Base-by-base conservation (phyloP, 202 grass and related monocot genomes). In the Dendrocalamus latiflorus region DNA sequence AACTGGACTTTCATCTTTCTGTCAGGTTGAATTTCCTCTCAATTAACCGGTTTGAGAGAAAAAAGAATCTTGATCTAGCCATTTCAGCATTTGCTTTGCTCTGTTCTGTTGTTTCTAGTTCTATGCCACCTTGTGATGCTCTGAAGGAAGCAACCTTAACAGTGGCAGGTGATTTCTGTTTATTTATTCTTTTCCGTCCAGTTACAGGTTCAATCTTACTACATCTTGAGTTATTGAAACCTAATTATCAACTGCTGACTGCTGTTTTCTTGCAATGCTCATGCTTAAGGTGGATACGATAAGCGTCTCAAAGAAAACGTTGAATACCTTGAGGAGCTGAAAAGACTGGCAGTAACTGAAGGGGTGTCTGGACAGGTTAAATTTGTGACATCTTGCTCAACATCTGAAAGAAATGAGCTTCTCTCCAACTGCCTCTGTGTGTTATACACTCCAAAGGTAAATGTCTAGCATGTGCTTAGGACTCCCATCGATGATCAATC, bases 1-100 rank as follows among this genome's bases (percentile, higher is more conserved):
- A 76, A 80, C 28, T 82, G 61, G 34, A 49, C 59, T 74, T 20
- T 47, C 48, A 25, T 26, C 12, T 74, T 78, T 48, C 55, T 85
- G 20, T 50, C 81, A 98, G 95, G 82, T 90, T 98, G 79, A 98
- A 95, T 86, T 98, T 98, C 57, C 86, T 98, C 50, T 98, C 95
- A 49, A 74, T 98, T 74, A 98, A 95, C 75, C 84, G 92, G 49
- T 98, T 98, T 90, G 95, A 98, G 87, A 95, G 89, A 71, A 98
- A n/a, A n/a, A n/a, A n/a, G n/a, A n/a, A n/a, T n/a, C n/a, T n/a
- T n/a, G n/a, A n/a, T n/a, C n/a, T n/a, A 57, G 95, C 92, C 72
- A 91, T 98, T 86, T 90, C 90, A 66, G 92, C 95, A 50, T 98
- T 98, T 93, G 83, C 95, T 70, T 84, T 93, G 78, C 89, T 95